Conservation (phyloP, 2,329 filamentous ascomycete species). For the Fusarium sp. region DNA sequence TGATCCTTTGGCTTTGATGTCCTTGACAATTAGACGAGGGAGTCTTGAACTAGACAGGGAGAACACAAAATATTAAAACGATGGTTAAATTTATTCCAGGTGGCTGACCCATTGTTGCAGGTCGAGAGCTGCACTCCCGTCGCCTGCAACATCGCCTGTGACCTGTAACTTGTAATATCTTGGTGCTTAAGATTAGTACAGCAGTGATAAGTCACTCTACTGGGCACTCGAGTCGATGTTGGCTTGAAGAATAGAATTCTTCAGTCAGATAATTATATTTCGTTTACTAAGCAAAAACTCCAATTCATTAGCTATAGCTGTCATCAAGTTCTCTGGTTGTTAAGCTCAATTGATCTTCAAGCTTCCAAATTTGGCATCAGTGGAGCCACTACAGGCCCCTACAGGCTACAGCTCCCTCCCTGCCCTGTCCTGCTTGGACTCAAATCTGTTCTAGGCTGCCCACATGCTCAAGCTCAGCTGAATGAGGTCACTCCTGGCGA, state of each 20-base stretch:
- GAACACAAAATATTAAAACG: neutral
- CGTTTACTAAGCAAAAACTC: neutral
- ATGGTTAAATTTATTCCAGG: neutral
- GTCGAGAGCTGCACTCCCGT: neutral
- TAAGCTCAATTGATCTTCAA: neutral
- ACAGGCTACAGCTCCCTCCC: neutral
- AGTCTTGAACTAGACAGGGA: too few species aligned
- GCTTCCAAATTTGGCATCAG: constrained; percentile 8
- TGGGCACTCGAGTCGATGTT: neutral
- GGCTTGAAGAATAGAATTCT: neutral
- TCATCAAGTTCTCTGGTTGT: neutral
- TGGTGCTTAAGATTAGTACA: neutral
- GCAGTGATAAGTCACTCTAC: neutral
- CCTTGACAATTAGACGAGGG: neutral
- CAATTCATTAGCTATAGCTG: neutral
- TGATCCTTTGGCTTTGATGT: neutral
- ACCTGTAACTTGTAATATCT: neutral
- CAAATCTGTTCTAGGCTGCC: neutral
- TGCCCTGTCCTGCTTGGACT: neutral
- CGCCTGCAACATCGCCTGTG: neutral
- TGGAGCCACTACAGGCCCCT: constrained; percentile 1
- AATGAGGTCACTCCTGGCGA: constrained; percentile 23
- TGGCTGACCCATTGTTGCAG: neutral
- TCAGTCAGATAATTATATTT: neutral
- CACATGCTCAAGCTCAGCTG: constrained; percentile 23